These are phyloP conservation scores for Monosporascus sp. DNA, from an alignment of 2,329 filamentous ascomycete genomes.

Conservation along the genomic window DNA sequence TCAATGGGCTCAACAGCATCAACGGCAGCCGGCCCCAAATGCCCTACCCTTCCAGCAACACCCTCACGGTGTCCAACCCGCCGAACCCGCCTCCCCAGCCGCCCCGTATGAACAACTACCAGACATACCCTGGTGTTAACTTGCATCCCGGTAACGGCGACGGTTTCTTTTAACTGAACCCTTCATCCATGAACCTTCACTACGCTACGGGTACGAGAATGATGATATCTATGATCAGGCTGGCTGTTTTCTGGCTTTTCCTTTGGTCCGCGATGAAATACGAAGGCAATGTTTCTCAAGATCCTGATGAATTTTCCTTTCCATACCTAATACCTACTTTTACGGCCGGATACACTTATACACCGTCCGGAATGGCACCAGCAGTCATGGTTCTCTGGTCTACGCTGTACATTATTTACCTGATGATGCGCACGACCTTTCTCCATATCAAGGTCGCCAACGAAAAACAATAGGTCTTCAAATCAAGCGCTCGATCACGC, in stretches of 20 bases:
- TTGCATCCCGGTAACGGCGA: slow-evolving; percentile 13
- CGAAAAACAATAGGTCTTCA: too few species aligned
- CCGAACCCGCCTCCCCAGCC: slow-evolving; percentile 22
- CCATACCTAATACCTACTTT: slow-evolving; percentile 10
- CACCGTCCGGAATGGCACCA: slow-evolving; percentile 15
- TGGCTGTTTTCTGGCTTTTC: slow-evolving; percentile 12
- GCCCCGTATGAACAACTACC: slow-evolving; percentile 22
- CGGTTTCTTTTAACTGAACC: slow-evolving; percentile 25
- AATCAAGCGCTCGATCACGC: too few species aligned
- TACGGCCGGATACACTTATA: slow-evolving; percentile 12
- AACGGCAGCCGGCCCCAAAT: slow-evolving; percentile 28
- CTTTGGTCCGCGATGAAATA: slow-evolving; percentile 21
- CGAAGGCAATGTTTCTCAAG: slow-evolving; percentile 26
- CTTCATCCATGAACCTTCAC: slow-evolving; percentile 9
- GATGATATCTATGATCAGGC: slow-evolving; percentile 19
- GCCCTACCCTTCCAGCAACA: slow-evolving; percentile 28
- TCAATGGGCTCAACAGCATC: slow-evolving; percentile 25
- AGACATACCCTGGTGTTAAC: slow-evolving; percentile 21
- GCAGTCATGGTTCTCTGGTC: slow-evolving; percentile 16
- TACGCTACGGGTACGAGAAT: slow-evolving; percentile 25
- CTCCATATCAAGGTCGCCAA: not conserved
- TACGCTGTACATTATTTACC: slow-evolving; percentile 27
- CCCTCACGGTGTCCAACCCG: slow-evolving; percentile 25
- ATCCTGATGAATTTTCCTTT: slow-evolving; percentile 24
- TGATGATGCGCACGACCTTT: slow-evolving; percentile 16